Evolutionary conservation across 768 basidiomycete genomes (phyloP).

Genomic region (Neoboletus subvelutipes): DNA sequence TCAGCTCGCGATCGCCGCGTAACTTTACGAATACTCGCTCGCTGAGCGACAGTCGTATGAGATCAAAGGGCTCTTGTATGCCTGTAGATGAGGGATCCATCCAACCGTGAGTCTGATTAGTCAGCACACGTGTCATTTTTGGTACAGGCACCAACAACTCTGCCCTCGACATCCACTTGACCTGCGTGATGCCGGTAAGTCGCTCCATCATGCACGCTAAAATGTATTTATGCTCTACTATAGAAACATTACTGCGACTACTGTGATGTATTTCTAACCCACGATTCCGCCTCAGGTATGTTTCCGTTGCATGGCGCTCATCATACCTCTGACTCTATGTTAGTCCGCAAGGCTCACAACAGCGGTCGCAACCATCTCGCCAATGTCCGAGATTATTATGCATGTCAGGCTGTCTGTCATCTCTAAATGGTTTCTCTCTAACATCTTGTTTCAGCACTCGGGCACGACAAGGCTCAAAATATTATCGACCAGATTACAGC

Average conservation of each 20-base stretch:
- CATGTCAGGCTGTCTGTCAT: constrained; percentile 53
- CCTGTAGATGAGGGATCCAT: constrained; percentile 74
- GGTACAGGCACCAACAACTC: constrained; percentile 14
- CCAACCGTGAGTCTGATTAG: constrained; percentile 22
- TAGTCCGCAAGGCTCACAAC: constrained; percentile 98
- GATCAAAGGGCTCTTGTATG: constrained; percentile 96
- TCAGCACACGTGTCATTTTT: constrained; percentile 29
- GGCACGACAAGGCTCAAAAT: constrained; percentile 95
- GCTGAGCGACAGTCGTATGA: constrained; percentile 92
- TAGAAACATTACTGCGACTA: constrained; percentile 96
- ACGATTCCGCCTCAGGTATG: constrained; percentile 89
- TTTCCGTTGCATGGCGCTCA: constrained; percentile 1
- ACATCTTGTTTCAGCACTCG: constrained; percentile 54
- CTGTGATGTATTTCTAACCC: constrained; percentile 91
- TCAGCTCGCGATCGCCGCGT: constrained; percentile 88
- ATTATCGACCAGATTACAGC: constrained; percentile 99
- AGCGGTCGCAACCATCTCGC: constrained; percentile 94
- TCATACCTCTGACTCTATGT: constrained; percentile 8
- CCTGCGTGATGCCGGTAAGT: constrained; percentile 62
- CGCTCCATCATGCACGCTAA: not conserved
- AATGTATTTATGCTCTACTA: constrained; percentile 6
- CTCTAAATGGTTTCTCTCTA: not conserved
- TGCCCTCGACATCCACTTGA: constrained; percentile 27
- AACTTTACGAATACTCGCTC: constrained; percentile 99
- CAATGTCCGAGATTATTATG: constrained; percentile 97